Percentiles rank a stretch among this genome's conserved stretches.
phyloP scores from a whole-genome alignment of 169 alveolate genomes.

The Eimeria praecox region DNA sequence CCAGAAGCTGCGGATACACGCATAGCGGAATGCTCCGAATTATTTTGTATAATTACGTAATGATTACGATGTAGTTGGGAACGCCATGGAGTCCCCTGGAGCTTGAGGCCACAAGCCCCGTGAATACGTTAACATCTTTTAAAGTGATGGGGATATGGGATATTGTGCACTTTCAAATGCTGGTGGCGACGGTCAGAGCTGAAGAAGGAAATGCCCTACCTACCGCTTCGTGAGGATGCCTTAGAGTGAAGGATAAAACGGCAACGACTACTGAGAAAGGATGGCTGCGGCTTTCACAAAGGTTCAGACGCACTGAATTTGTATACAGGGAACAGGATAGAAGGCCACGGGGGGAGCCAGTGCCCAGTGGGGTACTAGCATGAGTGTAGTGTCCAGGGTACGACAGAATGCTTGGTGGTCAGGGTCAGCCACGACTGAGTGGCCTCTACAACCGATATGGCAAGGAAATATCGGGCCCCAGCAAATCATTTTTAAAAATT shows the following conservation, averaged over 20 bases:
- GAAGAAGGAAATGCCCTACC: background rate
- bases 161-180: too few relatives aligned
- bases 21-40: background rate
- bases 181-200: background rate
- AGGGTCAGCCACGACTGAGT: background rate
- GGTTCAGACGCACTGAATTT: background rate
- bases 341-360: background rate
- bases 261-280: background rate
- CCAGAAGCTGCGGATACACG: background rate
- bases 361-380: background rate
- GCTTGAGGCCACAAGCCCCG: background rate
- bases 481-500: background rate
- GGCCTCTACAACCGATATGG: background rate
- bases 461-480: background rate
- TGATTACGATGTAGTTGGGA: background rate
- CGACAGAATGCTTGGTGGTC: background rate
- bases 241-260: background rate
- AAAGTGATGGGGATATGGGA: background rate
- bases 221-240: background rate
- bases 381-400: too few relatives aligned
- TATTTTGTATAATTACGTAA: background rate
- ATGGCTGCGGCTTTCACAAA: background rate
- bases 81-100: background rate
- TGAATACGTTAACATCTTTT: background rate
- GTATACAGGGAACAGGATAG: background rate